Conservation (phyloP, 2,329 filamentous ascomycete genomes). For the Penicillium capsulatum region DNA sequence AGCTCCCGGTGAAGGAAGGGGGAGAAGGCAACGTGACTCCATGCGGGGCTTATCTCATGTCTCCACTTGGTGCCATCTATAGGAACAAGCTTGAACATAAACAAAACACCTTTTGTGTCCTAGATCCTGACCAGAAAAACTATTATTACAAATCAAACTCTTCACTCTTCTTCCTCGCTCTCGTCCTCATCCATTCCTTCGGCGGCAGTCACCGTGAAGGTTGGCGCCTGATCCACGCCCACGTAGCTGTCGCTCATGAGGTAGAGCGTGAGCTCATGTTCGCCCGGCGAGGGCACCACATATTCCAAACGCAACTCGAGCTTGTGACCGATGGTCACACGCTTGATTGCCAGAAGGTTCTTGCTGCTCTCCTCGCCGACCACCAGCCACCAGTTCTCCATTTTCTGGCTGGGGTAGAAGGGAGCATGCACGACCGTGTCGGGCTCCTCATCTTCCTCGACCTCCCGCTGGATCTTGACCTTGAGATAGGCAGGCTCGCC, state of each 20-base stretch:
- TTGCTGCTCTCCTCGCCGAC: slow-evolving; percentile 89
- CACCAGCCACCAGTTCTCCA: slow-evolving; percentile 98
- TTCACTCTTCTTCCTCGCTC: slow-evolving; percentile 66
- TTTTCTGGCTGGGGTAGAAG: slow-evolving; percentile 87
- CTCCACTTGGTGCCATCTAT: neutral
- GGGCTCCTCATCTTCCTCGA: slow-evolving; percentile 67
- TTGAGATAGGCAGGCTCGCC: slow-evolving; percentile 78
- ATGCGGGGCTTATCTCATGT: slow-evolving; percentile 15
- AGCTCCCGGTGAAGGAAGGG: slow-evolving; percentile 1
- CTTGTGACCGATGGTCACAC: slow-evolving; percentile 77
- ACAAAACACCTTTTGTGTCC: slow-evolving; percentile 16
- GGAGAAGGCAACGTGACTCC: slow-evolving; percentile 12
- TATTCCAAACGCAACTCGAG: slow-evolving; percentile 80
- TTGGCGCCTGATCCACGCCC: slow-evolving; percentile 91
- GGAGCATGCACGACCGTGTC: slow-evolving; percentile 88
- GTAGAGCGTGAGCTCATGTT: slow-evolving; percentile 84
- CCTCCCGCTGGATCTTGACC: slow-evolving; percentile 78
- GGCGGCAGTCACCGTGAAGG: slow-evolving; percentile 76
- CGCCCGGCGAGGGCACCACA: slow-evolving; percentile 77
- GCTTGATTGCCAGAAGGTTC: slow-evolving; percentile 86
- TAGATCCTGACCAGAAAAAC: slow-evolving; percentile 8
- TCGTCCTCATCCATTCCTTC: slow-evolving; percentile 96
- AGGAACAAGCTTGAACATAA: slow-evolving; percentile 3
- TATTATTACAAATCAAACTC: slow-evolving; percentile 18
- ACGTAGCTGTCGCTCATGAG: slow-evolving; percentile 97